phyloP scores from a whole-genome alignment of 1,284 basidiomycete genomes.

The Cutaneotrichosporon cavernicola region DNA sequence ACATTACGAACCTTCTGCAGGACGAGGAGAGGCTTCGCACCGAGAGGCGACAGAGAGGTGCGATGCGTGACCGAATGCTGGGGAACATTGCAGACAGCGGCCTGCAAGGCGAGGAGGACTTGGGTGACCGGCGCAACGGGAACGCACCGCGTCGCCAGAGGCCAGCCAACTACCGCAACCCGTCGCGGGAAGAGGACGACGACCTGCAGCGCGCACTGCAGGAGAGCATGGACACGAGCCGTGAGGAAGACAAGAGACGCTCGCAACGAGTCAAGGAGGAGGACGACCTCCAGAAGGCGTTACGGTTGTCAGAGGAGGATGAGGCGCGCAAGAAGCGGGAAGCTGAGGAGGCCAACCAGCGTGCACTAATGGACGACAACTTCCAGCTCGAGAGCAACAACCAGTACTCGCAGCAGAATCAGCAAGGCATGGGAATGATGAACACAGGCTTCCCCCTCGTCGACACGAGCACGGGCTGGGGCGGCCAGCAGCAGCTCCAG shows the following conservation, averaged over 20 bases:
- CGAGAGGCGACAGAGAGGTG: slow-evolving; percentile 75
- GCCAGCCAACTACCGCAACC: slow-evolving; percentile 5
- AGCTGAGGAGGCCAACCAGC: slow-evolving; percentile 71
- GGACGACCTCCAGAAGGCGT: slow-evolving; percentile 72
- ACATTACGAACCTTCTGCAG: slow-evolving; percentile 92
- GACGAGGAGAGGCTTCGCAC: slow-evolving; percentile 83
- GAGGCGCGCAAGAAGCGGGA: slow-evolving; percentile 68
- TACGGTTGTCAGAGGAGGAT: slow-evolving; percentile 83
- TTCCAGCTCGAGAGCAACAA: slow-evolving; percentile 59
- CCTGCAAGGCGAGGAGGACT: slow-evolving; percentile 55
- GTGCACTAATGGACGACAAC: slow-evolving; percentile 80
- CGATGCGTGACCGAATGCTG: slow-evolving; percentile 94
- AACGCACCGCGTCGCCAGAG: slow-evolving; percentile 15
- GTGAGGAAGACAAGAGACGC: slow-evolving; percentile 67
- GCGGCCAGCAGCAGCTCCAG: slow-evolving; percentile 56
- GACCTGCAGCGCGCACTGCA: slow-evolving; percentile 80
- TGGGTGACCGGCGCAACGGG: slow-evolving; percentile 36
- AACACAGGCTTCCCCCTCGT: slow-evolving; percentile 59
- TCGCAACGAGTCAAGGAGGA: slow-evolving; percentile 58
- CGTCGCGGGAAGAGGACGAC: slow-evolving; percentile 64
- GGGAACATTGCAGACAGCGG: slow-evolving; percentile 57
- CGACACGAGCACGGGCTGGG: slow-evolving; percentile 57
- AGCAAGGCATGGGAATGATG: slow-evolving; percentile 45
- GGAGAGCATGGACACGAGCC: slow-evolving; percentile 73
- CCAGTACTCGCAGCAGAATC: slow-evolving; percentile 47